phyloP scores from a whole-genome alignment of 805 yeast species.

The Schwanniomyces polymorphus region DNA sequence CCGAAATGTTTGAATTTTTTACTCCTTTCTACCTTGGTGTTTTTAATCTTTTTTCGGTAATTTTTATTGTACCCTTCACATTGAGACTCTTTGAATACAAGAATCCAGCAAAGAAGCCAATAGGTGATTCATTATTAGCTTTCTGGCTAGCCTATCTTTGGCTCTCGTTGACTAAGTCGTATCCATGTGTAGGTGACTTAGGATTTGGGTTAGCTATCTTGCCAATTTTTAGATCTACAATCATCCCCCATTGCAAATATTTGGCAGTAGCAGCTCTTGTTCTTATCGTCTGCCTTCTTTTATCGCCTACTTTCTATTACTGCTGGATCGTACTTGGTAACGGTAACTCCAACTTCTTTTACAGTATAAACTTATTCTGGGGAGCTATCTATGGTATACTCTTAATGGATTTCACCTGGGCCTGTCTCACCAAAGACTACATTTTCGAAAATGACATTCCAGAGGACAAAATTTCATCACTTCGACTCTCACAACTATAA shows the following conservation, averaged over 20 bases:
- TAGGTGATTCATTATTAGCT: conserved; percentile 61
- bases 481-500: conserved; percentile 17
- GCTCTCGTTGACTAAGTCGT: conserved; percentile 70
- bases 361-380: conserved; percentile 86
- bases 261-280: conserved; percentile 49
- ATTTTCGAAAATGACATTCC: conserved; percentile 39
- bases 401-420: conserved; percentile 81
- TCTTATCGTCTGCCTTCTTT: conserved; percentile 51
- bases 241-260: conserved; percentile 46
- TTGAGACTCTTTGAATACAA: conserved; percentile 52
- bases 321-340: conserved; percentile 93
- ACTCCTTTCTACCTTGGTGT: conserved; percentile 78
- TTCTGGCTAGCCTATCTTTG: conserved; percentile 40
- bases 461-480: conserved; percentile 11
- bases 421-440: conserved; percentile 67
- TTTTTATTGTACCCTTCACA: conserved; percentile 73
- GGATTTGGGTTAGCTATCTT: conserved; percentile 42
- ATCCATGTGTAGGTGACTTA: conserved; percentile 81
- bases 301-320: conserved; percentile 88
- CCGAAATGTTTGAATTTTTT: conserved; percentile 91
- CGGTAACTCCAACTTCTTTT: conserved; percentile 95
- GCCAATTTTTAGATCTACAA: conserved; percentile 47
- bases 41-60: conserved; percentile 71
- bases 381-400: conserved; percentile 68
- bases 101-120: background rate